Percentiles rank a stretch among this genome's conserved stretches.
Evolutionary conservation across 192 early-diverging fungal species (phyloP).

Genomic region (Coemansia sp.): DNA sequence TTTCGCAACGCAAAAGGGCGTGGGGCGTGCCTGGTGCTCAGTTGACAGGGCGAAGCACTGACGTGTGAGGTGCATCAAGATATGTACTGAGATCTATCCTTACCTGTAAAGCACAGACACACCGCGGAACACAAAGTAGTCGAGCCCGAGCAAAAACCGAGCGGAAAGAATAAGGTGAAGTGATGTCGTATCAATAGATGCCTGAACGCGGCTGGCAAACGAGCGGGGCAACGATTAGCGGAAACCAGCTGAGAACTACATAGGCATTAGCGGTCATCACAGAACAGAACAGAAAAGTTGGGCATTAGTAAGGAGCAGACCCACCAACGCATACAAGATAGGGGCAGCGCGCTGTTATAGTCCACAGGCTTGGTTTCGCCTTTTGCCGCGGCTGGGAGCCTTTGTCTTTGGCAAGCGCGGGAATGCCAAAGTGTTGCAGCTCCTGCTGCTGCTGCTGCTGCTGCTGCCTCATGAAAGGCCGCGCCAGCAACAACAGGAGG

Average conservation of each 20-base stretch:
- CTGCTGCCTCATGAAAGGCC: background rate
- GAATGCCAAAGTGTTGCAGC: background rate
- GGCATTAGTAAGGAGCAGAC: background rate
- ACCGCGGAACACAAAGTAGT: background rate
- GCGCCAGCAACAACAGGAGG: background rate
- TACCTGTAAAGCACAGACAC: constrained; percentile 12
- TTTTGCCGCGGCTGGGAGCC: no score
- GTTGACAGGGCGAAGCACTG: background rate
- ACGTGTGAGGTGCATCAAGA: background rate
- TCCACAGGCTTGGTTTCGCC: background rate
- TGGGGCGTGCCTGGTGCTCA: background rate
- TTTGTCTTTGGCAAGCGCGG: background rate
- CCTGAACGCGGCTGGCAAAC: background rate
- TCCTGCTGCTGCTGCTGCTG: constrained; percentile 6
- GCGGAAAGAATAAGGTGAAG: constrained; percentile 2
- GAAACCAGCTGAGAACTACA: constrained; percentile 7
- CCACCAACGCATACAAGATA: constrained; percentile 1
- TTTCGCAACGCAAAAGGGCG: background rate
- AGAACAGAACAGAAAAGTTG: background rate
- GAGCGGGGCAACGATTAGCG: background rate
- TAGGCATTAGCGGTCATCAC: background rate
- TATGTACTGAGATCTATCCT: constrained; percentile 2
- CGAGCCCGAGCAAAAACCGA: background rate
- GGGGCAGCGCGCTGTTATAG: background rate
- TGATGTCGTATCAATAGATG: background rate